A percentile compares a stretch with the other conserved stretches of the same genome.
Evolutionary conservation across 306 rosid genomes (phyloP).

Genomic region (Mimosa pudica): DNA sequence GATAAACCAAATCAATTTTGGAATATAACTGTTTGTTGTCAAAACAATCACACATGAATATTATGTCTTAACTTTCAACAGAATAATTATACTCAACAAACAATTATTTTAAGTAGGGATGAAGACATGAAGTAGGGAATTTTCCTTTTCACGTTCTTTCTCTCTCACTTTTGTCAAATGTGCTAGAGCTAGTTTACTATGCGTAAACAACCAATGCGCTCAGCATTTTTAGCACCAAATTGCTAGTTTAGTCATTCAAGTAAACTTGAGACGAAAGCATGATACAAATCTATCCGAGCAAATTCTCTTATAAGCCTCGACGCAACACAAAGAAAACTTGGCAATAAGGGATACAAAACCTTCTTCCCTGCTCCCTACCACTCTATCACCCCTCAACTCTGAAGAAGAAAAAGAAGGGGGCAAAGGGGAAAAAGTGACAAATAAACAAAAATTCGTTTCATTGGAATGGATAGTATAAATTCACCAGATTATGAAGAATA

Average conservation of each 20-base stretch:
- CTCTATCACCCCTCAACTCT: not conserved
- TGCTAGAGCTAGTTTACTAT: not conserved
- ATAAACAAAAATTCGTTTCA: conserved; percentile 11
- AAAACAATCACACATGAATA: too few species aligned
- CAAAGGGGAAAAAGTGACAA: not conserved
- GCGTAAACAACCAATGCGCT: not conserved
- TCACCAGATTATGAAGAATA: conserved; percentile 44
- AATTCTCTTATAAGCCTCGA: conserved; percentile 35
- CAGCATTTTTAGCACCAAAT: not conserved
- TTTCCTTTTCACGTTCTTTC: not conserved
- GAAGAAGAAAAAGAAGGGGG: not conserved
- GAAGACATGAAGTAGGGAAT: not conserved
- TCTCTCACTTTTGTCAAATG: conserved; percentile 27
- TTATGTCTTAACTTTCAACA: too few species aligned
- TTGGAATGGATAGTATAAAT: conserved; percentile 13
- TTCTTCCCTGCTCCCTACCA: not conserved
- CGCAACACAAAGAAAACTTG: conserved; percentile 11
- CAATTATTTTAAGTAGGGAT: not conserved
- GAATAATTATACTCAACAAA: not conserved
- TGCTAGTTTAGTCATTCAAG: not conserved
- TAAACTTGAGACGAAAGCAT: conserved; percentile 2
- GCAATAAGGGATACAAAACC: conserved; percentile 15
- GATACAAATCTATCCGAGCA: conserved; percentile 6
- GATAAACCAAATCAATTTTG: too few species aligned
- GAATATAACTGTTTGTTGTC: too few species aligned